phyloP scores from a whole-genome alignment of 2,329 filamentous ascomycete genomes.

The Cladophialophora bantiana region DNA sequence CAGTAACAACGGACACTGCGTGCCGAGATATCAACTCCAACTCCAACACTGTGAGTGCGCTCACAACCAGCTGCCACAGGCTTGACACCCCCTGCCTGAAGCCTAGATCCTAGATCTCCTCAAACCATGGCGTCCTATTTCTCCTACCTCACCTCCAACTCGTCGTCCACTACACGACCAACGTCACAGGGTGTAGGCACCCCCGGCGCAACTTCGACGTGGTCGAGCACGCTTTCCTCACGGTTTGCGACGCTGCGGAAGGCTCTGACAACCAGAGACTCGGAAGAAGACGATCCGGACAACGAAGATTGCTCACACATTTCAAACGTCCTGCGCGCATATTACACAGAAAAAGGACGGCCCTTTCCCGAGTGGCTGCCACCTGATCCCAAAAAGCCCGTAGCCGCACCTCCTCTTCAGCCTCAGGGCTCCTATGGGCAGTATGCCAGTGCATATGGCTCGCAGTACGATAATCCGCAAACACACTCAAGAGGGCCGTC shows the following conservation, averaged over 20 bases:
- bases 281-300: constrained; percentile 67
- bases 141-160: constrained; percentile 39
- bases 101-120: no score
- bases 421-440: constrained; percentile 60
- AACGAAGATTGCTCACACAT: constrained; percentile 89
- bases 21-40: background rate
- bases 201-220: constrained; percentile 34
- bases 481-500: constrained; percentile 45
- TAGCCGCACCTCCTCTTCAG: constrained; percentile 54
- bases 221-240: constrained; percentile 65
- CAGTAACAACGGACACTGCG: background rate
- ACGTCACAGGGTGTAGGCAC: constrained; percentile 25
- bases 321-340: constrained; percentile 87
- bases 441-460: constrained; percentile 53
- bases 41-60: background rate
- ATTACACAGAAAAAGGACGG: constrained; percentile 88
- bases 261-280: constrained; percentile 69
- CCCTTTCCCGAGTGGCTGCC: constrained; percentile 87
- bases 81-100: background rate
- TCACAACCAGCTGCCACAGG: background rate
- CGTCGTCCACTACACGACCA: constrained; percentile 25
- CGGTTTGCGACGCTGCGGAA: constrained; percentile 68
- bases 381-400: constrained; percentile 80
- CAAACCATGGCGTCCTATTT: constrained; percentile 36
- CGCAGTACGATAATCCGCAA: constrained; percentile 43